Evolutionary conservation across 345 rosid species (phyloP), one percentile per base, ranked within the genome.

Genomic region (Kandelia obovata): DNA sequence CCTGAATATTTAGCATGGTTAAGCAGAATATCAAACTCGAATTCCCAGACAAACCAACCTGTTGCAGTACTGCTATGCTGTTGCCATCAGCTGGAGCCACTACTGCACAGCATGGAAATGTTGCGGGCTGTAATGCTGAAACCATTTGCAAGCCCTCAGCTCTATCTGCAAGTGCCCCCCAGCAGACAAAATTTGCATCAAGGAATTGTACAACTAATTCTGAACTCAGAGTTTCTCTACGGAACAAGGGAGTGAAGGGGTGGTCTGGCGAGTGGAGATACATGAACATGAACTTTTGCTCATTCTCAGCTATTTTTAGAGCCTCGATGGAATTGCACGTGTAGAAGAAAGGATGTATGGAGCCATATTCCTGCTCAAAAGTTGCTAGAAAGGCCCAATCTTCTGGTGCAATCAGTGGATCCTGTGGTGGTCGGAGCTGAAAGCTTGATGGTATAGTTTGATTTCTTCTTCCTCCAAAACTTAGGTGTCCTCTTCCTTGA

Each of bases 221-320:
- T 0, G 86, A 86, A 66, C 86, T 31, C 43, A 88, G 53, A 23
- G 87, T 84, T n/a, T 77, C 80, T 20, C 79, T 71, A 63, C 90
- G 84, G 75, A 88, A 88, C 34, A 86, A 75, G 34, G 83, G 83
- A 31, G 87, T 81, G 73, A 86, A 86, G 7, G 90, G 89, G 66
- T 86, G 84, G 9, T 81, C 70, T 1, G 84, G 83, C 0, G 83
- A 72, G 78, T 83, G 88, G 26, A 87, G 80, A 62, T 85, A 87
- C 78, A 87, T 34, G 71, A 87, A 87, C 86, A 85, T 20, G 58
- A 85, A 80, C 78, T 83, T 83, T 35, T 78, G 74, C 58, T 87
- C 86, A 11, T 80, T 74, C 65, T 80, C 79, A 10, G 88, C 89
- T 17, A 85, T 80, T 77, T 74, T 87, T 39, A 83, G 61, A 26